These are phyloP conservation scores for Pelargonium australe DNA, from an alignment of 441 rosid species.

Conservation along the genomic window DNA sequence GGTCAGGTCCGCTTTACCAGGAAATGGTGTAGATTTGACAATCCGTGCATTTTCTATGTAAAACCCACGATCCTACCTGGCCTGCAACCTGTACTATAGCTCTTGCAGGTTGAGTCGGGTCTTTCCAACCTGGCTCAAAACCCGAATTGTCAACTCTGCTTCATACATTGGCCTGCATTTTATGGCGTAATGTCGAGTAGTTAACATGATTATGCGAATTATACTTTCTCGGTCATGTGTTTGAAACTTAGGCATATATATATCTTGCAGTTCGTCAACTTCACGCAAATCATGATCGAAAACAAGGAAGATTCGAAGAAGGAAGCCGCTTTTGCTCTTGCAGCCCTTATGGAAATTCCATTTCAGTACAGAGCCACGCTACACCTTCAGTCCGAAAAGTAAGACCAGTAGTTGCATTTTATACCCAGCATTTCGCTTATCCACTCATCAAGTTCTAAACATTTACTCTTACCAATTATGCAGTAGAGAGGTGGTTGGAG, in stretches of 20 bases:
- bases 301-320: conserved; percentile 51
- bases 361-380: conserved; percentile 73
- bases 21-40: too few species aligned
- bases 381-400: conserved; percentile 37
- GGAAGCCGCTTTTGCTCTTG: conserved; percentile 86
- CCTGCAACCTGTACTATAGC: too few species aligned
- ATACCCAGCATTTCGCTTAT: conserved; percentile 8
- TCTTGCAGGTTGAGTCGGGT: too few species aligned
- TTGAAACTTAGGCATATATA: background rate
- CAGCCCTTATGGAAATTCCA: conserved; percentile 95
- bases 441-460: conserved; percentile 9
- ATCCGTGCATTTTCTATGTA: too few species aligned
- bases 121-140: too few species aligned
- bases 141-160: too few species aligned
- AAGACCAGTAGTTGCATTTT: conserved; percentile 18
- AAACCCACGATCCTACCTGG: too few species aligned
- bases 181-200: background rate
- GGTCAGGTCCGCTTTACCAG: too few species aligned
- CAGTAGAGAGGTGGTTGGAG: conserved; percentile 31
- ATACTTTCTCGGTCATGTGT: background rate
- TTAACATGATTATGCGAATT: background rate
- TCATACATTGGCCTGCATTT: too few species aligned
- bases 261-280: conserved; percentile 68
- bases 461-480: conserved; percentile 19
- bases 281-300: conserved; percentile 72